Base-by-base conservation (phyloP, 73 alveolate species). In the Paramecium tetraurelia region DNA sequence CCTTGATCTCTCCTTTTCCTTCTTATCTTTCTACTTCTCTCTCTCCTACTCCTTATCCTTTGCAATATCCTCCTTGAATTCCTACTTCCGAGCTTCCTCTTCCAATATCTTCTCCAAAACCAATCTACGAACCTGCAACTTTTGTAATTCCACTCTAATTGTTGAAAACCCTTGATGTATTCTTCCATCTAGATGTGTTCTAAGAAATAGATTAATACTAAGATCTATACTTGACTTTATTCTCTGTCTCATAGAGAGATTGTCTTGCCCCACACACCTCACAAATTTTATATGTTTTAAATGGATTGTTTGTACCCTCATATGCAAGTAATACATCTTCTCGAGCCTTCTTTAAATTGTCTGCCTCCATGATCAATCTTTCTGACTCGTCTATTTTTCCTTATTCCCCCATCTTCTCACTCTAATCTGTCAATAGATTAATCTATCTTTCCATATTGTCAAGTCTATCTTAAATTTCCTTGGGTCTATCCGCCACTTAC, bases 131-230 rank as follows among this genome's bases (percentile, higher is more conserved):
- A 9, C 31, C 33, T 80, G 21, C 7, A 80, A 80, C 29, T 80
- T 80, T 6, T 41, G 7, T 6, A 80, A 80, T 80, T 80, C 90
- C 10, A 24, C 57, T 48, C 90, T 80, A 0, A 80, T 80, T 16
- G 75, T 80, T 21, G 72, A 80, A 35, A 80, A 80, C 21, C 90
- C 90, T 48, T 80, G 43, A 80, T 80, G 90, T 22, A 80, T 80
- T 46, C 90, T 80, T 44, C 90, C 90, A 80, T 80, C 90, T 20
- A 80, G 24, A 80, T 80, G 90, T 4, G 90, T 80, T 22, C 90
- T 80, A 24, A 48, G 12, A 40, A 40, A 40, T 7, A 40, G 48
- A 18, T 8, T 31, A 80, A 22, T 10, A 18, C 3, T 31, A 4
- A 10, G 43, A 7, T 1, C 2, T 0, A 31, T 80, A 80, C 70